Base-by-base conservation (phyloP, 2,329 filamentous ascomycete species). In the Spiromastix sp. region DNA sequence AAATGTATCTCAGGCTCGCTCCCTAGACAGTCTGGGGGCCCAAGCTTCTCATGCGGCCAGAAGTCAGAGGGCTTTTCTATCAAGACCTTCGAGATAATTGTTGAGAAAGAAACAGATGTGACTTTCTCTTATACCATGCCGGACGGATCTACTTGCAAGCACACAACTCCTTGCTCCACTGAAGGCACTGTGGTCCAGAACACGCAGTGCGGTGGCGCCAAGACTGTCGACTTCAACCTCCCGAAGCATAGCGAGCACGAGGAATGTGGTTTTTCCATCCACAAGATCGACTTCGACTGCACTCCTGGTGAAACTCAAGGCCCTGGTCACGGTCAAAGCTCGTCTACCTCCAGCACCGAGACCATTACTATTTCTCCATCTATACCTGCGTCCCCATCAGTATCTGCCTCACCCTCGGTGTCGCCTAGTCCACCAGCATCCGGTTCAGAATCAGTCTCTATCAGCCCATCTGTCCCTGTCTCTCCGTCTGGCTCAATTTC, bases 171-270 rank as follows among this genome's bases (percentile, higher is more conserved):
- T 34, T 93, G 85, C 73, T 74, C 69, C 44, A 66, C 70, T 37
- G 65, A 70, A 11, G 84, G 84, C 50, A 79, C 76, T 39, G 73
- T 71, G 30, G 70, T 95, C 50, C 64, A 75, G 63, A 95, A 95
- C 73, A 75, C 68, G 42, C 85, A 95, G 71, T 96, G 89, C 58
- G 89, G 86, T 74, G 87, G 87, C 61, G 87, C 89, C 45, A 85
- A 72, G 56, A 78, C 76, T 39, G 85, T 95, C 42, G 77, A 74
- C 36, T 78, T 95, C 56, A 64, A 69, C 44, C 60, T 73, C 39
- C 74, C 79, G 54, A 64, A 73, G 43, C 58, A 70, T 35, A 60
- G 56, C 43, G 68, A 71, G 52, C 55, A 66, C 40, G 69, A 75
- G 56, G 61, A 69, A 49, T 91, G 84, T 67, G 70, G 72, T 48